Evolutionary conservation across 495 filamentous ascomycete genomes (phyloP).

Genomic region (Daldinia vernicosa): DNA sequence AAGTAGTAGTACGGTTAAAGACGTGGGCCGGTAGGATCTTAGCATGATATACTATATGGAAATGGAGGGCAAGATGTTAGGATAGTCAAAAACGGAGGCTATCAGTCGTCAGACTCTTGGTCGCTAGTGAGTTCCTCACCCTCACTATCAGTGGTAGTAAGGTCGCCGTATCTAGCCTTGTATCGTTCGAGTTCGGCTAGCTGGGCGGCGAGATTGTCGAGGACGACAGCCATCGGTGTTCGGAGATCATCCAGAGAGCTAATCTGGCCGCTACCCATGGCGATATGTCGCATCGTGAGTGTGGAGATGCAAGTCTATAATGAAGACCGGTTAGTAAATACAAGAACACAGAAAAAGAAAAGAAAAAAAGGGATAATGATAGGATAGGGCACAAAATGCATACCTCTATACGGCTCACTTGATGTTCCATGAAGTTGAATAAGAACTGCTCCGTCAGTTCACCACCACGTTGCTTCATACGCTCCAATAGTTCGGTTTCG

Average conservation of each 20-base stretch:
- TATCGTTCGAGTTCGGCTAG: slow-evolving; percentile 59
- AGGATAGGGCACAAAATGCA: slow-evolving; percentile 41
- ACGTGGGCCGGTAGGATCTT: not conserved
- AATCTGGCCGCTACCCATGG: slow-evolving; percentile 53
- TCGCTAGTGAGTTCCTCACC: slow-evolving; percentile 45
- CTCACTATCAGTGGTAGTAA: slow-evolving; percentile 41
- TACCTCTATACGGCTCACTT: slow-evolving; percentile 95
- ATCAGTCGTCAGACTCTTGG: slow-evolving; percentile 34
- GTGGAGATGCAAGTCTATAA: slow-evolving; percentile 70
- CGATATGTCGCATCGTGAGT: slow-evolving; percentile 71
- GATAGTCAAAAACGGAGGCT: not conserved
- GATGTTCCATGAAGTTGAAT: slow-evolving; percentile 88
- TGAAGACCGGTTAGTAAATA: slow-evolving; percentile 20
- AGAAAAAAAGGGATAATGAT: not conserved
- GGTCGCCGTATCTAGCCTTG: slow-evolving; percentile 55
- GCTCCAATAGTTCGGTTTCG: slow-evolving; percentile 81
- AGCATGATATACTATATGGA: slow-evolving; percentile 21
- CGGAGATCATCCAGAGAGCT: slow-evolving; percentile 56
- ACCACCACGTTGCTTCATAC: slow-evolving; percentile 82
- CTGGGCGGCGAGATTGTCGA: slow-evolving; percentile 53
- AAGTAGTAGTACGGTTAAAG: slow-evolving; percentile 9
- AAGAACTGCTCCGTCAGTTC: slow-evolving; percentile 88
- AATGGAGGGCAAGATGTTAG: not conserved
- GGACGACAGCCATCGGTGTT: slow-evolving; percentile 59
- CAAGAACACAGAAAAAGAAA: not conserved